Conservation (phyloP, 2,329 filamentous ascomycete genomes). For the Stagonosporopsis cucurbitacearum region DNA sequence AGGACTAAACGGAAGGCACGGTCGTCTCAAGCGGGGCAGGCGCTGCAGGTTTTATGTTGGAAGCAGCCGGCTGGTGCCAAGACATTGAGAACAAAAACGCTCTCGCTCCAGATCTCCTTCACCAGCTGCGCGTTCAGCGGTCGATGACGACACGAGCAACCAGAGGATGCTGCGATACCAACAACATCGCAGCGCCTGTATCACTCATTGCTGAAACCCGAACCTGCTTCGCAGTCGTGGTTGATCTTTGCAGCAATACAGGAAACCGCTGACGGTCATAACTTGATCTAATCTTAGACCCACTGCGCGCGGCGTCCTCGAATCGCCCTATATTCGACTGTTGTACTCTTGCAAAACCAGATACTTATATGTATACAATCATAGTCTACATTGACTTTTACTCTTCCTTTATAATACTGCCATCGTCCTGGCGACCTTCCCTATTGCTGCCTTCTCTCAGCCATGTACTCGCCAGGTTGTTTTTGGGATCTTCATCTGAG, state of each 20-base stretch:
- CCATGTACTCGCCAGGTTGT: conserved; percentile 83
- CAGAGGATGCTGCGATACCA: conserved; percentile 31
- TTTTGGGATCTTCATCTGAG: conserved; percentile 79
- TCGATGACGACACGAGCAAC: conserved; percentile 48
- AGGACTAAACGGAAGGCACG: conserved; percentile 11
- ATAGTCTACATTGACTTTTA: conserved; percentile 34
- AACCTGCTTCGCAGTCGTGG: conserved; percentile 32
- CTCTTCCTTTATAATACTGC: conserved; percentile 65
- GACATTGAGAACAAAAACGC: conserved; percentile 3
- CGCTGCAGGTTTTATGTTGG: conserved; percentile 14
- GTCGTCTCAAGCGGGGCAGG: conserved; percentile 9
- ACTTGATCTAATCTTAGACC: conserved; percentile 70
- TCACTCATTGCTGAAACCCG: conserved; percentile 32
- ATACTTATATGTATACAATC: background rate
- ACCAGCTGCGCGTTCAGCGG: conserved; percentile 26
- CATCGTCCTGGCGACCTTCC: conserved; percentile 66
- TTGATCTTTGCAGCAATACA: conserved; percentile 31
- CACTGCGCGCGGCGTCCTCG: conserved; percentile 22
- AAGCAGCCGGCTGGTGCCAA: conserved; percentile 5
- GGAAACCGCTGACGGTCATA: conserved; percentile 56
- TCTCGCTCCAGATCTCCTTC: conserved; percentile 22
- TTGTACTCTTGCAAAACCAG: background rate
- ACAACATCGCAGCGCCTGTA: conserved; percentile 9
- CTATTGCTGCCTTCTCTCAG: conserved; percentile 60
- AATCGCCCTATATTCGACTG: background rate